Evolutionary conservation across 257 asterid species (phyloP), one percentile per base, ranked within the genome.

Genomic region (Catharanthus roseus): DNA sequence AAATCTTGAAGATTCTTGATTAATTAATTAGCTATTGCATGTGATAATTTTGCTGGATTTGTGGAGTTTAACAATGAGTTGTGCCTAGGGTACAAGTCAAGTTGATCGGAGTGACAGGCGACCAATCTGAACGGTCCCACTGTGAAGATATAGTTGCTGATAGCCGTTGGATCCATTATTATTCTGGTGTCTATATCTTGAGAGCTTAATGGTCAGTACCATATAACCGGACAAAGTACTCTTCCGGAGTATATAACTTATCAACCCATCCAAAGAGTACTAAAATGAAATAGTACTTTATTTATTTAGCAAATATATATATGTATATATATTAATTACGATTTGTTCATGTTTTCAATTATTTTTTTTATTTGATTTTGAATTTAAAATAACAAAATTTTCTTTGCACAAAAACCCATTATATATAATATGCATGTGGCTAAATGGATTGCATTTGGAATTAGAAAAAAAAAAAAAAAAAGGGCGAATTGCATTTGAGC

Each of bases 111-210:
- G 44, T 55, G 76, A 65, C 80, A 70, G 36, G 54, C 58, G 72
- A 76, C 72, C 76, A 36, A 64, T 64, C 42, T 36, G 38, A 44
- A 54, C 42, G 67, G 79, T 70, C 72, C 75, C 79, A 70, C 75
- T 6, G 1, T n/a, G 7, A 24, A 33, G 51, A 64, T 24, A 50
- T n/a, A 36, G 53, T 70, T 24, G 39, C 56, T 10, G 23, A 15
- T 55, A 24, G 53, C 55, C 74, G 28, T 70, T 41, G n/a, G 65
- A 57, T 56, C n/a, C 34, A 51, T n/a, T 28, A 70, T 56, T 41
- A 70, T 70, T 57, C 23, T 57, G 18, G 24, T 28, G 24, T 57
- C 57, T 57, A 57, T 28, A 70, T 56, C 57, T 55, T 3, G 19
- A 54, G n/a, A 11, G n/a, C 36, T 36, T 54, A 49, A 19, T 24